A percentile compares a stretch with the other conserved stretches of the same genome.
phyloP scores from a whole-genome alignment of 2,329 filamentous ascomycete species.

The Alternaria infectoria region DNA sequence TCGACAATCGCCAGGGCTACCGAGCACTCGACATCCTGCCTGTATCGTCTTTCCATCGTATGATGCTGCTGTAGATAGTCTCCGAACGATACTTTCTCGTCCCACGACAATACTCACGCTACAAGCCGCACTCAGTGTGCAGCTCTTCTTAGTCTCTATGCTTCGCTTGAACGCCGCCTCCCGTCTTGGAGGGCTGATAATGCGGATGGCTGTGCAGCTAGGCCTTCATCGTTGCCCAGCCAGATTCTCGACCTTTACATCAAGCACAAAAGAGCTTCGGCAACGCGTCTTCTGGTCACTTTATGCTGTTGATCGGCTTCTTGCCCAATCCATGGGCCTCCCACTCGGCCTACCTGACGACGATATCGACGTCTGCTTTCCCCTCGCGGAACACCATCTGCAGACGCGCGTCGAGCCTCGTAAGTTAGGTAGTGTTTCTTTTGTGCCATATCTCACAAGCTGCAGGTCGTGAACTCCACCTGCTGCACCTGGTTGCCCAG shows the following conservation, averaged over 20 bases:
- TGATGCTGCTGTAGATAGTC: slow-evolving; percentile 58
- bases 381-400: slow-evolving; percentile 55
- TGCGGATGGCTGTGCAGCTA: slow-evolving; percentile 62
- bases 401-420: slow-evolving; percentile 15
- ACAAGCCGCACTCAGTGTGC: slow-evolving; percentile 61
- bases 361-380: slow-evolving; percentile 65
- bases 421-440: background rate
- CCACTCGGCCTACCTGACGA: slow-evolving; percentile 63
- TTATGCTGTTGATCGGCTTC: slow-evolving; percentile 61
- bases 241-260: slow-evolving; percentile 59
- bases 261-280: slow-evolving; percentile 56
- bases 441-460: background rate
- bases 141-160: slow-evolving; percentile 63
- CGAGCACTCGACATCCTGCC: slow-evolving; percentile 47
- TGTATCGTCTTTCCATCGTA: slow-evolving; percentile 57
- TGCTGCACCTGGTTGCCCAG: slow-evolving; percentile 49
- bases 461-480: slow-evolving; percentile 18
- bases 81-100: slow-evolving; percentile 55
- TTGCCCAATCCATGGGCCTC: slow-evolving; percentile 63
- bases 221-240: slow-evolving; percentile 65
- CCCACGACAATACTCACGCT: slow-evolving; percentile 53
- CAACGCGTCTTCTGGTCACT: slow-evolving; percentile 64
- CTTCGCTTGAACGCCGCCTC: slow-evolving; percentile 64
- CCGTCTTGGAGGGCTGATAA: slow-evolving; percentile 61
- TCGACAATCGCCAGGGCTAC: slow-evolving; percentile 48